These are phyloP conservation scores for Eragrostis tef DNA, from an alignment of 202 grass and related monocot species.

Conservation along the genomic window DNA sequence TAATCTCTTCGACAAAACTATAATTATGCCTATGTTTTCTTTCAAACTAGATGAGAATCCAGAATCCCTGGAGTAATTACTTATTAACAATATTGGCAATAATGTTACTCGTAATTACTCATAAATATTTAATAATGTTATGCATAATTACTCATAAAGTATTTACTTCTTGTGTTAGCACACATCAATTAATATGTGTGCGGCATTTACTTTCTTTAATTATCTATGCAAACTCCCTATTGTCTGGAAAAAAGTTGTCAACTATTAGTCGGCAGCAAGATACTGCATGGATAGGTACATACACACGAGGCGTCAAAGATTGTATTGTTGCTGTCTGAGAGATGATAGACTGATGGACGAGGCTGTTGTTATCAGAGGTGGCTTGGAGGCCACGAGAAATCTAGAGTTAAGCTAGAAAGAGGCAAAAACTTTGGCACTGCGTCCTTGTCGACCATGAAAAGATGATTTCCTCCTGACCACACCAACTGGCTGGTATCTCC, in stretches of 20 bases:
- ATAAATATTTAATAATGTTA: neutral
- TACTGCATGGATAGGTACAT: slow-evolving; percentile 60
- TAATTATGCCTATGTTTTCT: neutral
- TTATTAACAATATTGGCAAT: neutral
- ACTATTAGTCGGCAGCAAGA: slow-evolving; percentile 38
- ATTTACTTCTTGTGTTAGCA: neutral
- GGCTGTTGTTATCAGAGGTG: slow-evolving; percentile 47
- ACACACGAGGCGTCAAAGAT: slow-evolving; percentile 38
- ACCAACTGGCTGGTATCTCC: slow-evolving; percentile 43
- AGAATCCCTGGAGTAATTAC: too few species aligned
- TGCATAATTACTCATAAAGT: neutral
- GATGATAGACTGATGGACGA: slow-evolving; percentile 33
- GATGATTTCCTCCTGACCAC: slow-evolving; percentile 24
- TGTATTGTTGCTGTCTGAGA: slow-evolving; percentile 48
- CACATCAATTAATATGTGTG: neutral
- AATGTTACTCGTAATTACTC: neutral
- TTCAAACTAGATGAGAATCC: too few species aligned
- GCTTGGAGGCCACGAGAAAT: slow-evolving; percentile 43
- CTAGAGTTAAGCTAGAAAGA: slow-evolving; percentile 39
- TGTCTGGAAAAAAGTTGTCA: slow-evolving; percentile 29
- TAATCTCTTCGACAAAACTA: neutral
- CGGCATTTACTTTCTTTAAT: neutral
- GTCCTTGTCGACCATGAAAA: slow-evolving; percentile 35
- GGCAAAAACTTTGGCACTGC: slow-evolving; percentile 50
- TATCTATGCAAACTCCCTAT: neutral